Base-by-base conservation (phyloP, 768 basidiomycete species). In the Panus rudis region DNA sequence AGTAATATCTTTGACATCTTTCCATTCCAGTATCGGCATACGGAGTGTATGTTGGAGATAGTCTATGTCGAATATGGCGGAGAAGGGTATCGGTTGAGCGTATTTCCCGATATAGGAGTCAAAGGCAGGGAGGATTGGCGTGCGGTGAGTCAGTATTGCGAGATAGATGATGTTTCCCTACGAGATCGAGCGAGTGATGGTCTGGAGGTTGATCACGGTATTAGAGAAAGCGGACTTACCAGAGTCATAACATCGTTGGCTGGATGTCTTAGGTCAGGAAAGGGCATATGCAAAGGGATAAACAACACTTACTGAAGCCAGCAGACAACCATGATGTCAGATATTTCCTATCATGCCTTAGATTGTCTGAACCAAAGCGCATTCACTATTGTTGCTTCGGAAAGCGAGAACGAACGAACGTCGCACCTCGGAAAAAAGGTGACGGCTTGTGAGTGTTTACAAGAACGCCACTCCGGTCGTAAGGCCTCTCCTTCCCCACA, bases 61-160 rank as follows among this genome's bases (percentile, higher is more conserved):
- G 2, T 62, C 57, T 4, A 70, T 26, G 47, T 70, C 65, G 50
- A 68, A 70, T n/a, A 70, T 57, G 13, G 66, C 64, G 35, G 60
- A 49, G 43, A 69, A 65, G 11, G 55, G 45, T 20, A 62, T 28
- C 10, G 52, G 48, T n/a, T 53, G 56, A 2, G 62, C 57, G 21
- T 51, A 51, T 4, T 49, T 50, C n/a, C 53, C 49, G 37, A 67
- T 57, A 31, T 65, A 59, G 13, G 64, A 62, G 2, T 58, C 58
- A 45, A 69, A 69, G 2, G 64, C 59, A 4, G 64, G 65, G 14
- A 70, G 23, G 43, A 70, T 56, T 16, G 68, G 66, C 4, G 65
- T 50, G 22, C 68, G 64, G 11, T 49, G 47, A 1, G 64, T 61
- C 41, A 70, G 51, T 26, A 60, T 27, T 4, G 59, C 60, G 12